phyloP scores from a whole-genome alignment of 2,329 filamentous ascomycete species.

The Setomelanomma holmii region DNA sequence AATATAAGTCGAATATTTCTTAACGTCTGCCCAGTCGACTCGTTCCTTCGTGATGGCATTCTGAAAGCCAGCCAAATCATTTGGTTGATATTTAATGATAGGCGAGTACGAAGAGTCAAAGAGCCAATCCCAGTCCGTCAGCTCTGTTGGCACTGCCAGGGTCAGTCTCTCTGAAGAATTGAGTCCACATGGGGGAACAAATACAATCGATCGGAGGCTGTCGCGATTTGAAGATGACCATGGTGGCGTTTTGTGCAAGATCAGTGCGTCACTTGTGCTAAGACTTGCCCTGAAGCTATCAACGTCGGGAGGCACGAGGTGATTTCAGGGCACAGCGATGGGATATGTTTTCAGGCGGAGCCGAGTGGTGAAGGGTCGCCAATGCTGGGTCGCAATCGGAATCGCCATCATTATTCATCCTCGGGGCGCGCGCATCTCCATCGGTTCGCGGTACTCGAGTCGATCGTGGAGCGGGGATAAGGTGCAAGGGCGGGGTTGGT shows the following conservation, averaged over 20 bases:
- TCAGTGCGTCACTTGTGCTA: background rate
- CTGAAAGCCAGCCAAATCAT: conserved; percentile 60
- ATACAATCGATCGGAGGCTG: conserved; percentile 54
- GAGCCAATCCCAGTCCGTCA: conserved; percentile 68
- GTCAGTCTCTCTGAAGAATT: conserved; percentile 16
- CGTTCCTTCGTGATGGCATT: conserved; percentile 67
- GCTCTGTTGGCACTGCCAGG: conserved; percentile 58
- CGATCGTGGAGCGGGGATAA: conserved; percentile 38
- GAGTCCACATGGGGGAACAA: conserved; percentile 2
- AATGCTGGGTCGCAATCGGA: background rate
- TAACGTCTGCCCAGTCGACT: conserved; percentile 65
- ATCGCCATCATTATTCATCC: conserved; percentile 10
- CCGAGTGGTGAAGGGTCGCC: background rate
- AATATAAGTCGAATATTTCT: conserved; percentile 63
- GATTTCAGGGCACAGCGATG: background rate
- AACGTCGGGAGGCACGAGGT: background rate
- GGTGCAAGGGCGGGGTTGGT: conserved; percentile 28
- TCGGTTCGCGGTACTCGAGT: conserved; percentile 38
- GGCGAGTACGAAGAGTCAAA: conserved; percentile 65
- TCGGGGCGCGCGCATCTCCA: conserved; percentile 21
- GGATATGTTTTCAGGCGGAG: background rate
- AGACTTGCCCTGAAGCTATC: background rate
- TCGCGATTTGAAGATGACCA: conserved; percentile 52
- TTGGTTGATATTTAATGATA: conserved; percentile 48
- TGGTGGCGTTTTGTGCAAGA: conserved; percentile 17